Percentiles rank a stretch among this genome's conserved stretches.
Conservation (phyloP, 257 asterid species). For the Datura wrightii region DNA sequence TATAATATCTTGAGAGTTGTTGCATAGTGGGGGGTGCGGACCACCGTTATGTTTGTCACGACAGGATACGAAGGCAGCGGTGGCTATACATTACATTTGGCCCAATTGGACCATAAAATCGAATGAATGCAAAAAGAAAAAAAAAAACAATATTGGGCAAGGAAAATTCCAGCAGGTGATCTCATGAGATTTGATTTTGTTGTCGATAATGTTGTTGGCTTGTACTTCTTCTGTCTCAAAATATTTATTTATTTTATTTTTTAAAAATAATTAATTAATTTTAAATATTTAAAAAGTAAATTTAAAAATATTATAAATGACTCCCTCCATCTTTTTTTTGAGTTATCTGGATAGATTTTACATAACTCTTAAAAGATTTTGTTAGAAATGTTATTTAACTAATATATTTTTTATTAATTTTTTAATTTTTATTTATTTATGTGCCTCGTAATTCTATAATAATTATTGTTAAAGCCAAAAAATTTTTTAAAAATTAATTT, state of each 20-base stretch:
- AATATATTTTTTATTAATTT: no score
- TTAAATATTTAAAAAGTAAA: no score
- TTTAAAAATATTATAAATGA: no score
- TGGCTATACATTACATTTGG: background rate
- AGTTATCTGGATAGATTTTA: no score
- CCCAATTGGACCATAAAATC: conserved; percentile 6
- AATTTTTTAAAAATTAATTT: no score
- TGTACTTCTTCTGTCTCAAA: background rate
- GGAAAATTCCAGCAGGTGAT: background rate
- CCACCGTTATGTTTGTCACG: conserved; percentile 27
- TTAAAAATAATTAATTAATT: no score
- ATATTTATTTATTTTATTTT: background rate
- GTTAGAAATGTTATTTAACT: no score
- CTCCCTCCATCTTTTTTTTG: no score
- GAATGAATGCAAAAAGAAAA: background rate
- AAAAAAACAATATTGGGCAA: background rate
- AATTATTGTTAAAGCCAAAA: no score
- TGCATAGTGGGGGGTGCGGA: conserved; percentile 22
- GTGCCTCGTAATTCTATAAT: no score
- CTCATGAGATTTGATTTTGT: conserved; percentile 17
- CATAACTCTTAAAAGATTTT: no score
- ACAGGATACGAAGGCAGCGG: background rate
- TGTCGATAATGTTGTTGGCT: conserved; percentile 6
- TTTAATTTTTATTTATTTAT: no score
- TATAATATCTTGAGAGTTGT: conserved; percentile 31